These are phyloP conservation scores for Capniomyces stellatus DNA, from an alignment of 371 early-diverging fungal genomes.

Conservation along the genomic window DNA sequence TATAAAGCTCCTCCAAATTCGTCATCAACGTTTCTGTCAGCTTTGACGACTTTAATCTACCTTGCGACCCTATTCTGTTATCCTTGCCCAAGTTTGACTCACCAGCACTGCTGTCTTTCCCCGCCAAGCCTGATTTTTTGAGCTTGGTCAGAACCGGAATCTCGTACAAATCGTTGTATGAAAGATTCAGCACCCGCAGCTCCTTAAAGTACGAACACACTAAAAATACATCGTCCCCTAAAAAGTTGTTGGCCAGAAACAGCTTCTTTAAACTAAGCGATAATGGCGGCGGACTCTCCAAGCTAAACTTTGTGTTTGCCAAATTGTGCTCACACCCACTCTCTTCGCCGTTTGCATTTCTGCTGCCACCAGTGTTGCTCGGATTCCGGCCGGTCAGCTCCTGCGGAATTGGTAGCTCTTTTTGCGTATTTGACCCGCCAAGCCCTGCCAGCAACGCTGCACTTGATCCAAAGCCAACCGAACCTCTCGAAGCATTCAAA, in stretches of 20 bases:
- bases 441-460: background rate
- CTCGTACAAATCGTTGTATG: slow-evolving; percentile 70
- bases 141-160: slow-evolving; percentile 26
- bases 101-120: background rate
- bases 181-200: slow-evolving; percentile 55
- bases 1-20: slow-evolving; percentile 48
- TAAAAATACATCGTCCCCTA: slow-evolving; percentile 70
- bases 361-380: too few relatives aligned
- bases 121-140: background rate
- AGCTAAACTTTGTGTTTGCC: slow-evolving; percentile 6
- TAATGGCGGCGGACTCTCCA: slow-evolving; percentile 24
- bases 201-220: slow-evolving; percentile 50
- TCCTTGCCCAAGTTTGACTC: background rate
- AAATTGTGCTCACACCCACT: background rate
- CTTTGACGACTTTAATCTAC: background rate
- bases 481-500: background rate
- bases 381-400: too few relatives aligned
- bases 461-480: background rate
- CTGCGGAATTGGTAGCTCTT: too few relatives aligned
- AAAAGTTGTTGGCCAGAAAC: slow-evolving; percentile 59
- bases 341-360: background rate
- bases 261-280: slow-evolving; percentile 32
- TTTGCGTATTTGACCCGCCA: too few relatives aligned
- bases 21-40: slow-evolving; percentile 27
- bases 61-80: background rate